phyloP scores from a whole-genome alignment of 169 alveolate species.

The Plasmodium vivax region DNA sequence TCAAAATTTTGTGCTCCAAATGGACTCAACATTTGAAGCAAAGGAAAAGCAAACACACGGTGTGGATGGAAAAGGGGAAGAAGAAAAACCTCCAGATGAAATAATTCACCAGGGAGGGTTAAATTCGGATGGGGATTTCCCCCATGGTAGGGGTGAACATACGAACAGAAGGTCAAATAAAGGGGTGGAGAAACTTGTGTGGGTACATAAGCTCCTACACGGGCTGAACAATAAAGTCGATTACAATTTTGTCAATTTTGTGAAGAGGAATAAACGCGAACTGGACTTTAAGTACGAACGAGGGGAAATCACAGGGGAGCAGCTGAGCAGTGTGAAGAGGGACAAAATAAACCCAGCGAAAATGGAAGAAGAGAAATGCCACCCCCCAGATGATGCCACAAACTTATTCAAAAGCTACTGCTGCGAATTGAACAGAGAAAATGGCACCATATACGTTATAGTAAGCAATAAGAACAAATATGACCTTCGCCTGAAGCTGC shows the following conservation, averaged over 20 bases:
- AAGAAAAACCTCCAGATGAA: not conserved
- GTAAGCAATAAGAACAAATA: slow-evolving; percentile 41
- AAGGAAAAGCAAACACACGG: not conserved
- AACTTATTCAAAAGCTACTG: slow-evolving; percentile 32
- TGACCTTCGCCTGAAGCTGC: slow-evolving; percentile 7
- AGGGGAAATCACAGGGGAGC: not conserved
- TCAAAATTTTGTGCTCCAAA: slow-evolving; percentile 5
- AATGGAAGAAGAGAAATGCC: not conserved
- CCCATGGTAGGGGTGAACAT: not conserved
- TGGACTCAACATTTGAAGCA: not conserved
- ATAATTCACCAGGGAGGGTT: not conserved
- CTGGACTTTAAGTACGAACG: slow-evolving; percentile 12
- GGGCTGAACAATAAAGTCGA: slow-evolving; percentile 16
- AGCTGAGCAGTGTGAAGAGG: not conserved
- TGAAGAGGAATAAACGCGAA: slow-evolving; percentile 18
- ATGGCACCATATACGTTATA: slow-evolving; percentile 40
- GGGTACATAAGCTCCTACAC: slow-evolving; percentile 21
- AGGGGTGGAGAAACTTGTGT: not conserved
- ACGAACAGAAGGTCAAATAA: not conserved
- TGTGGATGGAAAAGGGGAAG: not conserved
- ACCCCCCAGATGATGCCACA: not conserved
- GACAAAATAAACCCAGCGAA: not conserved
- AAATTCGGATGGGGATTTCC: not conserved
- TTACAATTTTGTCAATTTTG: slow-evolving; percentile 45
- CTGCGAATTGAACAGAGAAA: slow-evolving; percentile 19